phyloP scores from a whole-genome alignment of 345 rosid species.

The Linum tenue region DNA sequence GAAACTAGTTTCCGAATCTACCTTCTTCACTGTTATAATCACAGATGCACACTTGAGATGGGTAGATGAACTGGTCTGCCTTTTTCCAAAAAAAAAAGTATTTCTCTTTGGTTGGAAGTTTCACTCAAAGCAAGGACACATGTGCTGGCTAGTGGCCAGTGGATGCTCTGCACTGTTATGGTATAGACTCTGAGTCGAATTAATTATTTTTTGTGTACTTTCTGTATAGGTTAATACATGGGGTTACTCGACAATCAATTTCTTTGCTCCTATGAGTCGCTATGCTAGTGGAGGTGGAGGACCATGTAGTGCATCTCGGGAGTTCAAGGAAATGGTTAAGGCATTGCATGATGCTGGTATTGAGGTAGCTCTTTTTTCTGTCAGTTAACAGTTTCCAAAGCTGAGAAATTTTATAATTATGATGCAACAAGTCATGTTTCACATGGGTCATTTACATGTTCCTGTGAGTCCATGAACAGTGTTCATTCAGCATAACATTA shows the following conservation, averaged over 20 bases:
- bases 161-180: too few species aligned
- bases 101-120: too few species aligned
- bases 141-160: too few species aligned
- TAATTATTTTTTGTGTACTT: not conserved
- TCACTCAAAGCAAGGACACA: too few species aligned
- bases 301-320: conserved; percentile 63
- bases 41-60: not conserved
- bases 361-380: conserved; percentile 45
- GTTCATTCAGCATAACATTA: conserved; percentile 6
- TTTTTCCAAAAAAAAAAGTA: too few species aligned
- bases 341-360: conserved; percentile 86
- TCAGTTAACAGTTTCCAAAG: not conserved
- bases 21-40: too few species aligned
- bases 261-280: conserved; percentile 95
- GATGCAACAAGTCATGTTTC: not conserved
- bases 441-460: not conserved
- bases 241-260: conserved; percentile 96
- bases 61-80: not conserved
- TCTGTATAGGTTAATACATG: conserved; percentile 70
- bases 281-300: conserved; percentile 85
- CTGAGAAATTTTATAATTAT: not conserved
- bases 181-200: too few species aligned
- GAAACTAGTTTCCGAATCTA: too few species aligned
- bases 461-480: not conserved
- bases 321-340: conserved; percentile 91